phyloP scores from a whole-genome alignment of 768 basidiomycete genomes.

The Paxillus rubicundulus region DNA sequence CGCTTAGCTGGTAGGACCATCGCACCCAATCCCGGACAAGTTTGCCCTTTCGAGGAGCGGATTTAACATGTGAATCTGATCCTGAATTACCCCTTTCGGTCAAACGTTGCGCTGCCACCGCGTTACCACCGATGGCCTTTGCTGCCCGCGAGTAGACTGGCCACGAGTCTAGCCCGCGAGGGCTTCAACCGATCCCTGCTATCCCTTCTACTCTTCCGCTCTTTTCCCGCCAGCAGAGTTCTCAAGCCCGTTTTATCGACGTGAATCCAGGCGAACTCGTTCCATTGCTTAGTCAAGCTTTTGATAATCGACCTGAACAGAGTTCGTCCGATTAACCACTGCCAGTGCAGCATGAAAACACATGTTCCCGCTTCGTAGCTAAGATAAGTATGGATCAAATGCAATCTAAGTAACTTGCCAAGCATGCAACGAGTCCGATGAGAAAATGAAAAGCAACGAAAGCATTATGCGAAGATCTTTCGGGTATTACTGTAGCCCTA shows the following conservation, averaged over 20 bases:
- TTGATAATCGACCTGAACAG: too few species aligned
- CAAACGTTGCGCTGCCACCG: slow-evolving; percentile 4
- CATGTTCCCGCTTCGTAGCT: slow-evolving; percentile 1
- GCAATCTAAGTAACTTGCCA: background rate
- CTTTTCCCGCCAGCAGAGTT: slow-evolving; percentile 15
- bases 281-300: too few species aligned
- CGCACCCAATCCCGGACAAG: slow-evolving; percentile 11
- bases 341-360: background rate
- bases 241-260: too few species aligned
- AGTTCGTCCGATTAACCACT: too few species aligned
- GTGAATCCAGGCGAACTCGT: too few species aligned
- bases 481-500: slow-evolving; percentile 22
- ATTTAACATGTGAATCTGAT: slow-evolving; percentile 33
- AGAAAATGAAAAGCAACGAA: slow-evolving; percentile 1
- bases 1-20: background rate
- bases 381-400: background rate
- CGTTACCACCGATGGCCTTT: slow-evolving; percentile 19
- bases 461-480: slow-evolving; percentile 12
- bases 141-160: too few species aligned
- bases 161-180: too few species aligned
- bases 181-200: background rate
- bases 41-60: slow-evolving; percentile 6
- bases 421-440: background rate
- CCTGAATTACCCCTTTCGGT: background rate
- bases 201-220: slow-evolving; percentile 12